These are phyloP conservation scores for Aspergillus quadricinctus DNA, from an alignment of 2,329 filamentous ascomycete species.

Conservation along the genomic window DNA sequence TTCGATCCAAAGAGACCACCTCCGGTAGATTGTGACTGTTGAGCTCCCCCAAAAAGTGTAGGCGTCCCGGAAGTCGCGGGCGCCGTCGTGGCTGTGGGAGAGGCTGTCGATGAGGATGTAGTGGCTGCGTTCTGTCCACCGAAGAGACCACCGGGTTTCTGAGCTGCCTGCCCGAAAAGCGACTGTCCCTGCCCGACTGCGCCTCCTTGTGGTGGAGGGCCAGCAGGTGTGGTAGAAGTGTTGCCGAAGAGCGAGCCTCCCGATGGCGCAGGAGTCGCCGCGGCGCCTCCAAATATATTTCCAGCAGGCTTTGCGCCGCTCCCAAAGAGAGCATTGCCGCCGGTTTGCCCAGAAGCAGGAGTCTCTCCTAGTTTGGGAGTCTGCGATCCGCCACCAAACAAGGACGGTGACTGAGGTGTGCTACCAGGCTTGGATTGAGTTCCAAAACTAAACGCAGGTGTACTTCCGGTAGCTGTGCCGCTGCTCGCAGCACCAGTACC, in stretches of 20 bases:
- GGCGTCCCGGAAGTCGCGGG: slow-evolving; percentile 21
- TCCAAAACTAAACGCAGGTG: slow-evolving; percentile 34
- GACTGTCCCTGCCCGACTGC: slow-evolving; percentile 26
- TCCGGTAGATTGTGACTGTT: slow-evolving; percentile 27
- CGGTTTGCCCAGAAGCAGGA: slow-evolving; percentile 27
- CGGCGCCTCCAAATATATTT: slow-evolving; percentile 30
- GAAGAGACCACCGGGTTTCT: slow-evolving; percentile 27
- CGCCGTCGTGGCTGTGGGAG: slow-evolving; percentile 13
- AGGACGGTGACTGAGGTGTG: slow-evolving; percentile 19
- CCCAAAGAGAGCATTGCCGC: slow-evolving; percentile 32
- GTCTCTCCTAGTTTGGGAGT: slow-evolving; percentile 37
- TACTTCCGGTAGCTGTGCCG: slow-evolving; percentile 16
- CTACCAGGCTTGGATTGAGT: slow-evolving; percentile 21
- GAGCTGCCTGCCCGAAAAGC: slow-evolving; percentile 23
- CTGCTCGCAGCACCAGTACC: slow-evolving; percentile 16
- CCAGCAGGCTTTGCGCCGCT: slow-evolving; percentile 21
- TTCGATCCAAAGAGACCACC: slow-evolving; percentile 27
- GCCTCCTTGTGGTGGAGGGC: slow-evolving; percentile 40
- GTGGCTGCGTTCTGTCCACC: slow-evolving; percentile 23
- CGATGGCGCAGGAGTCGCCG: slow-evolving; percentile 37
- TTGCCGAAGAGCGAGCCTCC: slow-evolving; percentile 34
- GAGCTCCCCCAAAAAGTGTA: slow-evolving; percentile 14
- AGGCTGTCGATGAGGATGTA: slow-evolving; percentile 17
- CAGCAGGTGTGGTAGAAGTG: slow-evolving; percentile 48
- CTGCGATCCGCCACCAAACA: slow-evolving; percentile 27